Percentiles rank a stretch among this genome's conserved stretches.
phyloP scores from a whole-genome alignment of 345 rosid genomes.

The Mercurialis annua region DNA sequence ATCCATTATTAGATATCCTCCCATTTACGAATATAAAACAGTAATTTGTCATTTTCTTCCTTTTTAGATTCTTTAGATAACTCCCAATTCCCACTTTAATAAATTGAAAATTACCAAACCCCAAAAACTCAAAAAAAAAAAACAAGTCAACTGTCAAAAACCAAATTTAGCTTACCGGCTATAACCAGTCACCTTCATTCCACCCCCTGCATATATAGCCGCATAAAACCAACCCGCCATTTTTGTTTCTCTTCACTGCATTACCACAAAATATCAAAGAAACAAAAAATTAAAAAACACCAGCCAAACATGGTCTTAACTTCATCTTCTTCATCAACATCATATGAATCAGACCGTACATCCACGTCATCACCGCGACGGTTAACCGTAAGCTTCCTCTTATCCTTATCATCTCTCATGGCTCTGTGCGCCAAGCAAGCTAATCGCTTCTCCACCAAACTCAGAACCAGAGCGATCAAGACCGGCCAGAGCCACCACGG shows the following conservation, averaged over 20 bases:
- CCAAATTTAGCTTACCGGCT: constrained; percentile 20
- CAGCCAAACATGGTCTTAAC: constrained; percentile 26
- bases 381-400: constrained; percentile 30
- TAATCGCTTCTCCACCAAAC: constrained; percentile 42
- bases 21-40: too few relatives aligned
- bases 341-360: constrained; percentile 4
- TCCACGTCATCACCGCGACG: constrained; percentile 31
- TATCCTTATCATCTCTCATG: constrained; percentile 42
- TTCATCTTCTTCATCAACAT: constrained; percentile 1
- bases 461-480: constrained; percentile 22
- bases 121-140: background rate
- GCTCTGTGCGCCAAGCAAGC: constrained; percentile 60
- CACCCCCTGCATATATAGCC: constrained; percentile 1
- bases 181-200: constrained; percentile 20
- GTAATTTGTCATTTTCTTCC: too few relatives aligned
- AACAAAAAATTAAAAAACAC: too few relatives aligned
- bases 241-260: background rate
- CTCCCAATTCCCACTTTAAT: too few relatives aligned
- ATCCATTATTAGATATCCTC: too few relatives aligned
- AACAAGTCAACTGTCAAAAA: constrained; percentile 20
- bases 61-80: too few relatives aligned
- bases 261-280: background rate
- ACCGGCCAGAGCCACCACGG: background rate
- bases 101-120: background rate
- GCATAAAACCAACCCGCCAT: background rate